Base-by-base conservation (phyloP, 495 filamentous ascomycete genomes). In the Neurospora terricola region DNA sequence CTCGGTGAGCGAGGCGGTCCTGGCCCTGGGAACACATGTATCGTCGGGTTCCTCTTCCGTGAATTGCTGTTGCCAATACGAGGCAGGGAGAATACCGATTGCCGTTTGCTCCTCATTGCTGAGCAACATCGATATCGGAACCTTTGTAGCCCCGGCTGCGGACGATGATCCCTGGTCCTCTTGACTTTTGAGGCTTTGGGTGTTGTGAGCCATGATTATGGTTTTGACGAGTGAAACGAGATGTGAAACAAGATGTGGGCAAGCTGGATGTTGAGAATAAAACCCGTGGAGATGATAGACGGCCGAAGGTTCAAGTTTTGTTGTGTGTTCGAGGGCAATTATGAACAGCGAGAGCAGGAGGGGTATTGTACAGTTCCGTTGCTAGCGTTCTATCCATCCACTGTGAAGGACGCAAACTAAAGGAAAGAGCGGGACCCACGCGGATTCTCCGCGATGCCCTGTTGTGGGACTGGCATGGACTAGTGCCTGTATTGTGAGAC, bases 1-100 rank as follows among this genome's bases (percentile, higher is more conserved):
- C 1, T 81, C 79, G 9, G 81, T 81, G 27, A 88, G 79, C 18
- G 84, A 86, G 5, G 81, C 80, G 10, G 85, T 87, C 14, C 76
- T 80, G 42, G 54, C 54, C 54, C 54, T 66, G 12, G 23, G 1
- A 8, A 11, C 7, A 34, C 1, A 16, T 16, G 2, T 6, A 1
- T 66, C 54, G 14, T 18, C 14, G 54, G 14, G 7, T 4, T 66
- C 54, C 14, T 66, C 54, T 18, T 66, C 12, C 6, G 27, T 34
- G 6, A 9, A 9, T 18, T 66, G 54, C 27, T 66, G 54, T 66
- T 66, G 27, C 71, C 71, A 72, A 16, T 70, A 34, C 3, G 66
- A 37, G 10, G 71, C 54, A n/a, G 71, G 71, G n/a, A 72, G 36
- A 37, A 72, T 72, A 11, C 45, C 71, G 48, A 66, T 66, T 16